These are phyloP conservation scores for Mentha longifolia DNA, from an alignment of 257 asterid genomes.

Conservation along the genomic window DNA sequence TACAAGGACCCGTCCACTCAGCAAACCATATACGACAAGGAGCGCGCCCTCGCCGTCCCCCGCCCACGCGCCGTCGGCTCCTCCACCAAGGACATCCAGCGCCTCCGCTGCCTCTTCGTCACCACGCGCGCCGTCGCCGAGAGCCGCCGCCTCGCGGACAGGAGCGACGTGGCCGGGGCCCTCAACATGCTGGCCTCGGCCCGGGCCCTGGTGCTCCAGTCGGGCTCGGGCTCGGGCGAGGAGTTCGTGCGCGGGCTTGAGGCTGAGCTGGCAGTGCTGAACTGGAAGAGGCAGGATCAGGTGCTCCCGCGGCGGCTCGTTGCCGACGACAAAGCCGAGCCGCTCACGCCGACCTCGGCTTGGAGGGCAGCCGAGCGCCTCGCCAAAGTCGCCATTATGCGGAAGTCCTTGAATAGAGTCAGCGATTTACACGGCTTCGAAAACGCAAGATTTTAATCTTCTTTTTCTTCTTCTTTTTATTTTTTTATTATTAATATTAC, in stretches of 20 bases:
- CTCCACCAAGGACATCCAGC: constrained; percentile 58
- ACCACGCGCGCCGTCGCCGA: constrained; percentile 89
- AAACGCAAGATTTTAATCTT: constrained; percentile 86
- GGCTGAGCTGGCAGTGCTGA: constrained; percentile 71
- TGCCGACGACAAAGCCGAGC: constrained; percentile 68
- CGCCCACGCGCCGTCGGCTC: constrained; percentile 81
- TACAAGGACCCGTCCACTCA: constrained; percentile 92
- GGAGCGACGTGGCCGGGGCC: constrained; percentile 69
- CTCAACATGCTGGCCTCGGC: constrained; percentile 78
- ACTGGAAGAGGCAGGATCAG: constrained; percentile 49
- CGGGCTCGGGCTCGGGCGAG: constrained; percentile 62
- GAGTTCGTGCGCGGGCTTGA: constrained; percentile 80
- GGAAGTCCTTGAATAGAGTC: constrained; percentile 91
- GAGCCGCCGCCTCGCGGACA: constrained; percentile 61
- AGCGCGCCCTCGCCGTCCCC: constrained; percentile 62
- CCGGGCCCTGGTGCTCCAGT: constrained; percentile 68
- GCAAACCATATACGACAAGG: constrained; percentile 62
- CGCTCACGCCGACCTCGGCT: constrained; percentile 96
- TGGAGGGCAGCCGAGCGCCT: constrained; percentile 99
- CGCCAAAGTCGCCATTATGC: constrained; percentile 97
- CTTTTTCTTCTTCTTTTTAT: constrained; percentile 40
- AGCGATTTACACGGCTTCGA: constrained; percentile 98
- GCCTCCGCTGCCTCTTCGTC: constrained; percentile 68
- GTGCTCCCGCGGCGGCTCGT: constrained; percentile 39
- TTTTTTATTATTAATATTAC: background rate